Evolutionary conservation across 495 filamentous ascomycete species (phyloP).

Genomic region (Recurvomyces mirabilis): DNA sequence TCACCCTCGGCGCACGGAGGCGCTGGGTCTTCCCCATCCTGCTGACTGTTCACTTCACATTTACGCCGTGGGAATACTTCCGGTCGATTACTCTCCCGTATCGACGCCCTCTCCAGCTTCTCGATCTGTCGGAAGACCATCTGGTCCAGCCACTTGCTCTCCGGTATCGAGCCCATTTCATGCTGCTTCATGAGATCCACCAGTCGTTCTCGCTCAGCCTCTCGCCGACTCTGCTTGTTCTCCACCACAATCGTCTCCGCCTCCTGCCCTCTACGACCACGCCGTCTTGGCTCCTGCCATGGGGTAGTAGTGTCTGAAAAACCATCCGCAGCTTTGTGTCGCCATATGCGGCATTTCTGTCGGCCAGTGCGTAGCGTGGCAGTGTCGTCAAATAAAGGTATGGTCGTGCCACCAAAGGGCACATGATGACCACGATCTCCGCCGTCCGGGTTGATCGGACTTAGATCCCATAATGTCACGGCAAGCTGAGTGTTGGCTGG

Average conservation of each 20-base stretch:
- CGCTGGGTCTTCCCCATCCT: constrained; percentile 30
- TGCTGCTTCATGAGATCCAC: constrained; percentile 92
- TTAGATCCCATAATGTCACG: constrained; percentile 91
- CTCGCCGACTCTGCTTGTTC: constrained; percentile 38
- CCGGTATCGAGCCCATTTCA: constrained; percentile 88
- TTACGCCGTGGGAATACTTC: not conserved
- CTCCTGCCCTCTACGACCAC: constrained; percentile 39
- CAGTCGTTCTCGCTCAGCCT: constrained; percentile 67
- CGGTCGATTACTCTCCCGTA: constrained; percentile 15
- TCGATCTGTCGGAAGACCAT: constrained; percentile 81
- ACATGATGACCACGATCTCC: constrained; percentile 56
- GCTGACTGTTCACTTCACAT: constrained; percentile 23
- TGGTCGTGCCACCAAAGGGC: constrained; percentile 89
- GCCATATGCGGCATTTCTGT: constrained; percentile 80
- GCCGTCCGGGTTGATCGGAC: constrained; percentile 56
- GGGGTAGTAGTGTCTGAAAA: constrained; percentile 72
- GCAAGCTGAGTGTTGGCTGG: constrained; percentile 74
- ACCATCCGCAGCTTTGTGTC: constrained; percentile 76
- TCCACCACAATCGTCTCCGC: constrained; percentile 38
- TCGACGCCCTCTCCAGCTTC: constrained; percentile 34
- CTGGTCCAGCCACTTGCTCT: constrained; percentile 90
- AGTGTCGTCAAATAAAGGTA: constrained; percentile 81
- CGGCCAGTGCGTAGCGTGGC: constrained; percentile 80
- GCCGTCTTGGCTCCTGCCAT: constrained; percentile 37
- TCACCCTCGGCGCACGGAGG: constrained; percentile 18